Evolutionary conservation across 345 rosid species (phyloP), one percentile per base, ranked within the genome.

Genomic region (Lumnitzera littorea): DNA sequence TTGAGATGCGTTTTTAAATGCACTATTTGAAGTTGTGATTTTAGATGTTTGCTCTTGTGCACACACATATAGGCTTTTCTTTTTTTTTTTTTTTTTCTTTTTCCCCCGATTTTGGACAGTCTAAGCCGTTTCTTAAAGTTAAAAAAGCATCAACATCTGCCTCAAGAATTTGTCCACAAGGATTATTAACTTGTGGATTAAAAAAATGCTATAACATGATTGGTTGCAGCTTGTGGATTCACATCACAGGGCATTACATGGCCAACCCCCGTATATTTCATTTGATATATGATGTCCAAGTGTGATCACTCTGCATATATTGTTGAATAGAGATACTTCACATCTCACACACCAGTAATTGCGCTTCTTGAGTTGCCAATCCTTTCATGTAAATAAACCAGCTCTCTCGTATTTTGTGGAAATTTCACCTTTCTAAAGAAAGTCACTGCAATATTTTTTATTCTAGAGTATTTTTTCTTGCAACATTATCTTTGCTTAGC

Each of bases 21-120:
- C 98, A 3, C 77, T 87, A 50, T 67, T 87, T 11, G 86, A 91
- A 51, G 95, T 92, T 0, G 84, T 91, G 61, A 48, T 91, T 71
- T 77, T 91, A 79, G 96, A 89, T 31, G 79, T 89, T 62, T 73
- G 60, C 9, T 85, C 92, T 0, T 91, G 89, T 64, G 20, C 20
- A 20, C 20, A 20, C 20, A 20, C 20, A 20, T 20, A 20, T 20
- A 20, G 20, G 20, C 20, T 20, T 20, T 20, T 20, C 20, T 20
- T 20, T 20, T 20, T 20, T 1, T 1, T 20, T 20, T 20, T 20
- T 20, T 20, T 20, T 20, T 20, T n/a, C n/a, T 20, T 20, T 20
- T 1, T 1, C 1, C 20, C 20, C 20, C 20, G 20, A 20, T 20
- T 20, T 20, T 20, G 20, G 20, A 20, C 20, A 20, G 20, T 20